Percentiles rank a stretch among this genome's conserved stretches.
phyloP scores from a whole-genome alignment of 495 filamentous ascomycete genomes.

The Penicillium flavigenum region DNA sequence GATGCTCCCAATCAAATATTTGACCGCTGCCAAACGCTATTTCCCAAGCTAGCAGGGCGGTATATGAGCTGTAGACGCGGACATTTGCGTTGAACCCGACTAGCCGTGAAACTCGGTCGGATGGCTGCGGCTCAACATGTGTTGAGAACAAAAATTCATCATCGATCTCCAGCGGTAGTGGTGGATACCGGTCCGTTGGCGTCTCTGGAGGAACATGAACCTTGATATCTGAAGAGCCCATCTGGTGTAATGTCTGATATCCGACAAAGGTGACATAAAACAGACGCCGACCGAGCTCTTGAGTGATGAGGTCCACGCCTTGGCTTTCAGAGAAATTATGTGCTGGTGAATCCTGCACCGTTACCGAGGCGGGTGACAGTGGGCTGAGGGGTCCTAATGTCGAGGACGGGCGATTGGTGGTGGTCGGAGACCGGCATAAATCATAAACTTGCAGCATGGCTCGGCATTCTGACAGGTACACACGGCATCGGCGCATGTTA shows the following conservation, averaged over 20 bases:
- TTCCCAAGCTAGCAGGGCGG: conserved; percentile 65
- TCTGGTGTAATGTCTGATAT: conserved; percentile 61
- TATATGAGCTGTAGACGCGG: conserved; percentile 69
- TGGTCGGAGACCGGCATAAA: conserved; percentile 52
- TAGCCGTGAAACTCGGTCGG: conserved; percentile 59
- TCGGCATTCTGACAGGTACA: conserved; percentile 73
- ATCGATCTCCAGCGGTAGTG: conserved; percentile 75
- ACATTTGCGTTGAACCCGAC: conserved; percentile 77
- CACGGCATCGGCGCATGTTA: conserved; percentile 61
- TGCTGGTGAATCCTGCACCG: conserved; percentile 21
- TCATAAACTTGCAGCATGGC: conserved; percentile 68
- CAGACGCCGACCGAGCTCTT: conserved; percentile 73
- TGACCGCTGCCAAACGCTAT: conserved; percentile 69
- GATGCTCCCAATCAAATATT: conserved; percentile 69
- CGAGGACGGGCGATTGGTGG: conserved; percentile 26
- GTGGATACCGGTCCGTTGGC: conserved; percentile 70
- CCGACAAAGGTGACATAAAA: conserved; percentile 77
- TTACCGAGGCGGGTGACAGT: conserved; percentile 28
- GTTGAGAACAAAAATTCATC: conserved; percentile 69
- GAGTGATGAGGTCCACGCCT: conserved; percentile 63
- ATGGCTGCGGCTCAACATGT: conserved; percentile 62
- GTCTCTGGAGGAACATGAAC: conserved; percentile 69
- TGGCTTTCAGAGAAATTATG: conserved; percentile 25
- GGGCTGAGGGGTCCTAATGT: conserved; percentile 27
- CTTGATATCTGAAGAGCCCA: conserved; percentile 64